Conservation (phyloP, 1,284 basidiomycete species). For the Schizophyllum amplum region DNA sequence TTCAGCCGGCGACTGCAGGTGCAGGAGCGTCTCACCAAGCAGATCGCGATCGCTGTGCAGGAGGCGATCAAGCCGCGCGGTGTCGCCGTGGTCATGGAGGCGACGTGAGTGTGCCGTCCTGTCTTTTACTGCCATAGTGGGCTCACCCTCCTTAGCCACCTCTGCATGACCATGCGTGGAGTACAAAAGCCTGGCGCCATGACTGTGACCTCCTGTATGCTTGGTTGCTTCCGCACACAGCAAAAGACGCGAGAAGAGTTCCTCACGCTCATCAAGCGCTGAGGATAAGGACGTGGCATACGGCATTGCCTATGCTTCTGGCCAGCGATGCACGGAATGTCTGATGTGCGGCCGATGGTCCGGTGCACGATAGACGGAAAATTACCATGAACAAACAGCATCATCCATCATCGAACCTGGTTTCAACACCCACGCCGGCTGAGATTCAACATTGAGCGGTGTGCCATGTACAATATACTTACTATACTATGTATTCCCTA, state of each 20-base stretch:
- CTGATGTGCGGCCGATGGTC: no score
- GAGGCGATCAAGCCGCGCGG: conserved; percentile 96
- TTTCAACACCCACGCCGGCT: no score
- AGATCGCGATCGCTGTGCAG: conserved; percentile 94
- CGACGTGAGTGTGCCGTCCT: conserved; percentile 55
- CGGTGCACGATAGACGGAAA: no score
- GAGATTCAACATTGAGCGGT: no score
- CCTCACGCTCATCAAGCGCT: conserved; percentile 64
- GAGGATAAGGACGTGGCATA: no score
- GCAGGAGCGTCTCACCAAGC: conserved; percentile 96
- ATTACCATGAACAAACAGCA: no score
- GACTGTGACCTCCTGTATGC: conserved; percentile 98
- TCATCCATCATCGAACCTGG: no score
- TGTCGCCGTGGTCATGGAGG: conserved; percentile 99
- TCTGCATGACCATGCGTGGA: conserved; percentile 99
- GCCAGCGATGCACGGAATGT: no score
- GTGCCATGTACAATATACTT: no score
- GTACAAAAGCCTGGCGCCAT: conserved; percentile 97
- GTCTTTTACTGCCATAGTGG: conserved; percentile 10
- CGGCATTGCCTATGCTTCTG: no score
- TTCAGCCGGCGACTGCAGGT: conserved; percentile 95
- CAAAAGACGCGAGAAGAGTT: conserved; percentile 98
- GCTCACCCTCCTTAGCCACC: conserved; percentile 54
- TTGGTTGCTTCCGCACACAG: conserved; percentile 94
- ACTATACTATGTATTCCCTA: no score